phyloP scores from a whole-genome alignment of 108 stramenopile species.

The Cyclotella sp. region DNA sequence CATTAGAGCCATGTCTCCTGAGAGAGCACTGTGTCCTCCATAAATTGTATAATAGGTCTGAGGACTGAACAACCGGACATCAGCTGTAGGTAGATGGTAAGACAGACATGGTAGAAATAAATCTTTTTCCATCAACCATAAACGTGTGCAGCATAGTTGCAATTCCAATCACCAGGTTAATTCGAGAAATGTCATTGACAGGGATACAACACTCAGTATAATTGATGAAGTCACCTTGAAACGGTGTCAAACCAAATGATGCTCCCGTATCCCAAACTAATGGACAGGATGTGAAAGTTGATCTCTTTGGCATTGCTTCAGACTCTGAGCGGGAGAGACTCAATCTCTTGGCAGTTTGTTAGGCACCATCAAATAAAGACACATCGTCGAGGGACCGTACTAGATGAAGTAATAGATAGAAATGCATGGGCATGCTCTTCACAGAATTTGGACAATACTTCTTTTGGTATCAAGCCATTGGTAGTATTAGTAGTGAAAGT shows the following conservation, averaged over 20 bases:
- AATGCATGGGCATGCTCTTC: neutral
- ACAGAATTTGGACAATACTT: constrained; percentile 4
- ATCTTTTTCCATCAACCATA: too few relatives aligned
- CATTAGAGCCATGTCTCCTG: neutral
- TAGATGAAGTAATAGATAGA: neutral
- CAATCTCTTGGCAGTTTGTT: neutral
- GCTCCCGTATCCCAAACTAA: constrained; percentile 35
- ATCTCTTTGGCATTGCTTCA: too few relatives aligned
- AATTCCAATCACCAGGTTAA: constrained; percentile 19
- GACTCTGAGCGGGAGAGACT: neutral
- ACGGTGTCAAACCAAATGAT: constrained; percentile 20
- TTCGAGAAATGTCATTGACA: constrained; percentile 6
- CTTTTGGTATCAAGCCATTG: neutral
- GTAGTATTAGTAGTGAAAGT: neutral
- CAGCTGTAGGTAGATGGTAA: constrained; percentile 15
- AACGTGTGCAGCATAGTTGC: constrained; percentile 19
- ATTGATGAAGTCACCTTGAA: constrained; percentile 16
- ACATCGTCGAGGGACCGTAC: neutral
- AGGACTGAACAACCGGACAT: constrained; percentile 18
- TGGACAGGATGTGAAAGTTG: neutral
- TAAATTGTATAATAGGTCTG: constrained; percentile 1
- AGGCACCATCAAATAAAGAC: neutral
- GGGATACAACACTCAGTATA: constrained; percentile 12
- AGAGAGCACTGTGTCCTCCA: neutral
- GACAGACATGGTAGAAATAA: neutral